A percentile compares a stretch with the other conserved stretches of the same genome.
phyloP scores from a whole-genome alignment of 495 filamentous ascomycete species.

The Terfezia claveryi region DNA sequence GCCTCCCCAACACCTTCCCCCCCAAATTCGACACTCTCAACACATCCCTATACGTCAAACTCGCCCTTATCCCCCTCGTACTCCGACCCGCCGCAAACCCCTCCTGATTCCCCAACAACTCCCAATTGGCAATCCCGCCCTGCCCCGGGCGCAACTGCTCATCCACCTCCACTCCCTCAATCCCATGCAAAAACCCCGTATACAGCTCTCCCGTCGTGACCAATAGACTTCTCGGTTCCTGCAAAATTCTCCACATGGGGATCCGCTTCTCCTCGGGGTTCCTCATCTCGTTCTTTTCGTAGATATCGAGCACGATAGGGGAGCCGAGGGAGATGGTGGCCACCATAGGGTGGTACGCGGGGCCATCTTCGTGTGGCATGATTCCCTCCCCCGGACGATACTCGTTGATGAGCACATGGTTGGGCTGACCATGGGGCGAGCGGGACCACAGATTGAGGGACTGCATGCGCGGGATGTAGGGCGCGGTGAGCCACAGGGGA shows the following conservation, averaged over 20 bases:
- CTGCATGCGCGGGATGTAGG: conserved; percentile 45
- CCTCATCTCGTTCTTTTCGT: conserved; percentile 34
- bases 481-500: conserved; percentile 52
- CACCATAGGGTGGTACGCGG: conserved; percentile 67
- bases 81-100: conserved; percentile 35
- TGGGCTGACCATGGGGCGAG: conserved; percentile 54
- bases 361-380: conserved; percentile 87
- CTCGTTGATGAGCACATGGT: conserved; percentile 88
- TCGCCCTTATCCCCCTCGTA: conserved; percentile 45
- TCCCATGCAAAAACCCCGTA: conserved; percentile 53
- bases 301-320: conserved; percentile 56
- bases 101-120: conserved; percentile 39
- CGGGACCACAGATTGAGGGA: conserved; percentile 37
- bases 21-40: conserved; percentile 62
- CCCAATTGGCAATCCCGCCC: conserved; percentile 63
- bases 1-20: conserved; percentile 23
- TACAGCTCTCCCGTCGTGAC: conserved; percentile 50
- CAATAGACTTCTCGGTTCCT: conserved; percentile 61
- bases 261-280: conserved; percentile 16
- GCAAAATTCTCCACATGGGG: conserved; percentile 48
- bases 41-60: conserved; percentile 86
- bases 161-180: conserved; percentile 39
- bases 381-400: conserved; percentile 77
- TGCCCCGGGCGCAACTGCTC: conserved; percentile 28
- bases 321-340: conserved; percentile 74